phyloP scores from a whole-genome alignment of 1,284 basidiomycete species.

The Ustilago trichophora region DNA sequence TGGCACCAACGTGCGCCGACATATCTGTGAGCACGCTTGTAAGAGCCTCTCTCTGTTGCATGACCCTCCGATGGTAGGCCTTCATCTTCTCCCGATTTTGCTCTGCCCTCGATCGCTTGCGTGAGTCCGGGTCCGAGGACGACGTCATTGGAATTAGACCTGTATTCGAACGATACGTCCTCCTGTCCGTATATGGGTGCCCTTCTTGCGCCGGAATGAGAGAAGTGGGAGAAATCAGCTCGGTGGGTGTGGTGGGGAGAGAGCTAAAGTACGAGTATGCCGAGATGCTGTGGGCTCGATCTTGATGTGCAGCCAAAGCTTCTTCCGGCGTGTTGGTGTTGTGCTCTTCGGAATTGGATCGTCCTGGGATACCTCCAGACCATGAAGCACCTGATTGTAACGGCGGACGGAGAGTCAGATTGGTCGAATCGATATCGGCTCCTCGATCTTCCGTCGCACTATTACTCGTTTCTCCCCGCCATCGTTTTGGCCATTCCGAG shows the following conservation, averaged over 20 bases:
- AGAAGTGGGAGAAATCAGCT: slow-evolving; percentile 2
- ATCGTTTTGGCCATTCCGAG: background rate
- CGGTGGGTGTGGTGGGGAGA: slow-evolving; percentile 24
- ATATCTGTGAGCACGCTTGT: slow-evolving; percentile 25
- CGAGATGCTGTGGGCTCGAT: slow-evolving; percentile 13
- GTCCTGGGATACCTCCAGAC: background rate
- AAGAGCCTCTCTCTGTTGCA: slow-evolving; percentile 43
- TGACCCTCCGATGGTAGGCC: slow-evolving; percentile 38
- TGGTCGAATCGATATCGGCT: slow-evolving; percentile 11
- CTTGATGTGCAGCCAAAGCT: background rate
- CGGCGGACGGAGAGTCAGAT: slow-evolving; percentile 5
- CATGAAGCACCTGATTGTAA: slow-evolving; percentile 5
- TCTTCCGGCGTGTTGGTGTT: slow-evolving; percentile 17
- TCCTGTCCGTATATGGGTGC: slow-evolving; percentile 8
- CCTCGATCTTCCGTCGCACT: background rate
- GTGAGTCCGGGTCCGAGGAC: slow-evolving; percentile 17
- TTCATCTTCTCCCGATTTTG: slow-evolving; percentile 50
- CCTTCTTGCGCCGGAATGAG: slow-evolving; percentile 3
- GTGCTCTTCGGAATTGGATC: slow-evolving; percentile 15
- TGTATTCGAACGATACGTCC: background rate
- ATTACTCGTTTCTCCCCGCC: background rate
- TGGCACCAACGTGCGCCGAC: slow-evolving; percentile 19
- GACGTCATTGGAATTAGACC: slow-evolving; percentile 12
- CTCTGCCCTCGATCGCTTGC: slow-evolving; percentile 31
- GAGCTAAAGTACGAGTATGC: slow-evolving; percentile 25